Percentiles rank a stretch among this genome's conserved stretches.
These are phyloP conservation scores for Hypocrella siamensis DNA, from an alignment of 2,329 filamentous ascomycete species.

Conservation along the genomic window DNA sequence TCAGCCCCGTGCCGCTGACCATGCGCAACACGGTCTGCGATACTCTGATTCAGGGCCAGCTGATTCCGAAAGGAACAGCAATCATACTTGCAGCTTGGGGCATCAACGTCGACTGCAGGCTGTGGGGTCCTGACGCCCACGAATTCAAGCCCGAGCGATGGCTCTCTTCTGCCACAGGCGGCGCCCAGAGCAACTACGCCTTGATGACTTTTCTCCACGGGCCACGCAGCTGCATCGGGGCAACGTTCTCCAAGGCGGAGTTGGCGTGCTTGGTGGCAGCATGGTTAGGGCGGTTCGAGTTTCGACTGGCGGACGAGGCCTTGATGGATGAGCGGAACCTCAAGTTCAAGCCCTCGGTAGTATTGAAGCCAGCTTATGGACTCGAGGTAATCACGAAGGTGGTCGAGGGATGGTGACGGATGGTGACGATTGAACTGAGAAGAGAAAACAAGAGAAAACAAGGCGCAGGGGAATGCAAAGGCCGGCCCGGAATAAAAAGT, in stretches of 20 bases:
- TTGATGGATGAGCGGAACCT: background rate
- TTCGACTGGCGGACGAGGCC: background rate
- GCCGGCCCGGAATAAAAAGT: too few relatives aligned
- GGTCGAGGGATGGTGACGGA: background rate
- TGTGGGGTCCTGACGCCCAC: conserved; percentile 20
- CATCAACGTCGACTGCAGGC: conserved; percentile 12
- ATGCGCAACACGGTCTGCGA: conserved; percentile 16
- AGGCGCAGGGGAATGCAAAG: too few relatives aligned
- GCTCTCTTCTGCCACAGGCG: conserved; percentile 6
- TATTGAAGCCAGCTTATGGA: background rate
- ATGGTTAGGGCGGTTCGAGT: background rate
- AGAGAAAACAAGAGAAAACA: too few relatives aligned
- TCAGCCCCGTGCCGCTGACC: conserved; percentile 18
- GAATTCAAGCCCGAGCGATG: conserved; percentile 22
- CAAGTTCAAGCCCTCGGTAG: background rate
- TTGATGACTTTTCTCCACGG: background rate
- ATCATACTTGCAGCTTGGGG: conserved; percentile 16
- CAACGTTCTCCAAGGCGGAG: background rate
- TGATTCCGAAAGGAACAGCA: conserved; percentile 19
- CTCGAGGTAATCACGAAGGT: background rate
- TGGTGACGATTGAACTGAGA: too few relatives aligned
- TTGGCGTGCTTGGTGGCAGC: background rate
- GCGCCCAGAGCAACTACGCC: conserved; percentile 1
- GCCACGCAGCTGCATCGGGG: background rate
- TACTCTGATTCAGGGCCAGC: conserved; percentile 15